Evolutionary conservation across 1,284 basidiomycete species (phyloP).

Genomic region (Coniferiporia sulphurascens): DNA sequence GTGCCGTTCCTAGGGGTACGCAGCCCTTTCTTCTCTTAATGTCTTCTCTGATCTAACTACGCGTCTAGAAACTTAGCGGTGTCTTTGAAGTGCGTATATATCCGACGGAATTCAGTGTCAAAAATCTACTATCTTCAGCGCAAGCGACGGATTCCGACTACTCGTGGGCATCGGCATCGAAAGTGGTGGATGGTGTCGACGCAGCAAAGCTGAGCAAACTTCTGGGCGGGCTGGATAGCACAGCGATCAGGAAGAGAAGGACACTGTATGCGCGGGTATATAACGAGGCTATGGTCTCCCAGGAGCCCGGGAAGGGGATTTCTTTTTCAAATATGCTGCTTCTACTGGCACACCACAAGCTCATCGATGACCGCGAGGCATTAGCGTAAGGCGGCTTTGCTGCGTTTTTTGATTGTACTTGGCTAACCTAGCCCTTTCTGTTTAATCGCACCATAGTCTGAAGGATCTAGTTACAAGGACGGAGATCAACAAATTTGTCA

Average conservation of each 20-base stretch:
- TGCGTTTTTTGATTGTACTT: not conserved
- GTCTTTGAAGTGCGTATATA: slow-evolving; percentile 86
- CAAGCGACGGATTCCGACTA: slow-evolving; percentile 26
- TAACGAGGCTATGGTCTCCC: slow-evolving; percentile 78
- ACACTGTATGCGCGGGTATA: slow-evolving; percentile 72
- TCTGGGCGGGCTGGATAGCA: slow-evolving; percentile 63
- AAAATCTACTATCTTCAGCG: slow-evolving; percentile 51
- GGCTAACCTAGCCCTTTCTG: not conserved
- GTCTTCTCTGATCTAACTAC: not conserved
- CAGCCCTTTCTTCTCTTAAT: slow-evolving; percentile 16
- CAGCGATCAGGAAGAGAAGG: slow-evolving; percentile 59
- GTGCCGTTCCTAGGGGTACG: slow-evolving; percentile 80
- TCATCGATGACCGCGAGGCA: slow-evolving; percentile 86
- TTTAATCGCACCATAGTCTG: slow-evolving; percentile 42
- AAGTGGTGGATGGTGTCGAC: slow-evolving; percentile 53
- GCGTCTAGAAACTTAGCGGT: slow-evolving; percentile 62
- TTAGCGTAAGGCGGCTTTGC: slow-evolving; percentile 56
- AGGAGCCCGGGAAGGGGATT: slow-evolving; percentile 74
- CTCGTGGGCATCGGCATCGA: slow-evolving; percentile 18
- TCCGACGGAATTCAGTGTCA: slow-evolving; percentile 60
- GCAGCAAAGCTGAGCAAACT: slow-evolving; percentile 54
- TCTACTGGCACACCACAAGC: slow-evolving; percentile 86
- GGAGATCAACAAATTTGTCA: slow-evolving; percentile 74
- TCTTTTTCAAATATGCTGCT: slow-evolving; percentile 90
- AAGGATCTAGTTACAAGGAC: slow-evolving; percentile 77